Base-by-base conservation (phyloP, 1,139 yeast genomes). In the Suhomyces coccinellae region DNA sequence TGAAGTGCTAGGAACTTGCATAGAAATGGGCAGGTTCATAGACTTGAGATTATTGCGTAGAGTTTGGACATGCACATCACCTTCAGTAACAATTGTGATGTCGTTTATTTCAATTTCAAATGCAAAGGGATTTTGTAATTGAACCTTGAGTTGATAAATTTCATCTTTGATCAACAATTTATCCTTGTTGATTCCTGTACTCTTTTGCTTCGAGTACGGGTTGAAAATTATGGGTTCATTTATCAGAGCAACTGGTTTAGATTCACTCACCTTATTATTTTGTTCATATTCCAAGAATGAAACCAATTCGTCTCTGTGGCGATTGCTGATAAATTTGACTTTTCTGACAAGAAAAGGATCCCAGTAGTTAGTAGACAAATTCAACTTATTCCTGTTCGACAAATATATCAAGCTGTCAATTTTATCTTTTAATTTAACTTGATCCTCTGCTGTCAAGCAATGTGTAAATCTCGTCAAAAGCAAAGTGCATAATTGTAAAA, bases 71-170 rank as follows among this genome's bases (percentile, higher is more conserved):
- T 57, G 43, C 7, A 59, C 61, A 4, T 47, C 57, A 1, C 59
- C 65, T 15, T 62, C 68, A 6, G 78, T 62, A 0, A 67, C 69
- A 3, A 84, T 64, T 34, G 66, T 62, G 2, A 88, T 61, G 39
- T 80, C 81, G 29, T 71, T 69, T 4, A 93, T 67, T 37, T 82
- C 85, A 10, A 91, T 65, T 40, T 85, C 89, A 62, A 88, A 89
- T 10, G 81, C 79, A 65, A 82, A 89, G 2, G 97, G 96, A 58
- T 93, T 93, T 56, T 87, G 93, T 9, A 93, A 57, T 2, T 74
- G 69, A 1, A 88, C 68, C 15, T 71, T 63, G 27, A 85, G 65
- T 51, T 77, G 82, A 28, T 76, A 75, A 11, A 72, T 63, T 42
- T 85, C 89, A 42, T 79, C 83, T 48, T 75, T 77, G 2, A 84